phyloP scores from a whole-genome alignment of 2,329 filamentous ascomycete species.

The Pyricularia sp. region DNA sequence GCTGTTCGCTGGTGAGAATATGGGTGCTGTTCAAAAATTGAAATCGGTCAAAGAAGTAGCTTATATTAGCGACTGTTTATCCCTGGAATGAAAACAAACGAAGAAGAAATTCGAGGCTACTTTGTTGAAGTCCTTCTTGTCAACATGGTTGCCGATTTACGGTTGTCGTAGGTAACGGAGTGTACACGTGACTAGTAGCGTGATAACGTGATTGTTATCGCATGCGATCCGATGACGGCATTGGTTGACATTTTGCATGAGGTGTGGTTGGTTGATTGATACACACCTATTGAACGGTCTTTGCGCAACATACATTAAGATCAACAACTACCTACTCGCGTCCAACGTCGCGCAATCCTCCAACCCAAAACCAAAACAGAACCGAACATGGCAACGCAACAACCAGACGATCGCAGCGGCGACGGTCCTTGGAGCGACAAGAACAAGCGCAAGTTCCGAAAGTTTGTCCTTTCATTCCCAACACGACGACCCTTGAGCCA shows the following conservation, averaged over 20 bases:
- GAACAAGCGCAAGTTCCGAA: constrained; percentile 54
- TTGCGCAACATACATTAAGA: not conserved
- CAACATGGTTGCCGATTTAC: not conserved
- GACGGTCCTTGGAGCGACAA: constrained; percentile 45
- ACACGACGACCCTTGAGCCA: not conserved
- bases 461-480: constrained; percentile 31
- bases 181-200: not conserved
- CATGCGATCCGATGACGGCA: not conserved
- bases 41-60: too few relatives aligned
- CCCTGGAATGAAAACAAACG: too few relatives aligned
- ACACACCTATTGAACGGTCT: not conserved
- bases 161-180: not conserved
- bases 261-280: not conserved
- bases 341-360: not conserved
- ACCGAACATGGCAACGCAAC: constrained; percentile 1
- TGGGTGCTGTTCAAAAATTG: too few relatives aligned
- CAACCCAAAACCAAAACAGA: not conserved
- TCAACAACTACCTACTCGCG: not conserved
- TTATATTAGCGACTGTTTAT: too few relatives aligned
- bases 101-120: too few relatives aligned
- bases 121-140: not conserved
- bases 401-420: not conserved
- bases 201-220: not conserved
- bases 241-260: not conserved
- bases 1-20: too few relatives aligned